Base-by-base conservation (phyloP, 202 grass and related monocot genomes). In the Dendrocalamus latiflorus region DNA sequence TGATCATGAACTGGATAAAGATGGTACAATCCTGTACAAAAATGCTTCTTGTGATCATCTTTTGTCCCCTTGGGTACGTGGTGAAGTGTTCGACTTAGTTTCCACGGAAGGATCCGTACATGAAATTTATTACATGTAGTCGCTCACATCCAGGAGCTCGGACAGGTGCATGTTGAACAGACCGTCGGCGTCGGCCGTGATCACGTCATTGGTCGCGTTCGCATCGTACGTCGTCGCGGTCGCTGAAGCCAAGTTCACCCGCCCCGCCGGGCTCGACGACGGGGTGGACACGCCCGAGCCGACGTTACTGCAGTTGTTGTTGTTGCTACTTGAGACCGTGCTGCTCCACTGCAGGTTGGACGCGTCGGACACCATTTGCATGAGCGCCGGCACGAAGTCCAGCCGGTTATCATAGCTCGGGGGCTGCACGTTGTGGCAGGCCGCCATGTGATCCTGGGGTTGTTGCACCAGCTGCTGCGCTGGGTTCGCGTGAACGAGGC, bases 201-300 rank as follows among this genome's bases (percentile, higher is more conserved):
- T 15, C 30, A 59, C 69, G 42, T 37, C 49, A 17, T 50, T 77
- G 66, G 64, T 76, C 30, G 70, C 33, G 33, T 60, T 30, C 67
- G 51, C 50, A 41, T 60, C 82, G 62, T 85, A 88, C 28, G 74
- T 53, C 43, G 54, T 63, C 43, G 60, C 6, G 20, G 72, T 15
- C 48, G 91, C 59, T 1, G 84, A 71, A 3, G 67, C 49, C 5
- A 78, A 80, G 87, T 86, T 90, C 2, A 85, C 25, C 1, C 12
- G 33, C 10, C 73, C 70, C 5, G 37, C 80, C 11, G 74, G 83
- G 63, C 92, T 90, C 1, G 96, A 99, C 10, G 87, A 86, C n/a
- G 96, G 93, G 5, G 93, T 94, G 65, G 91, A 92, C 20, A 95
- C 81, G 68, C 81, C 70, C 17, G 93, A 99, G 51, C 74, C 66